Evolutionary conservation across 2,329 filamentous ascomycete genomes (phyloP), one percentile per base, ranked within the genome.

Genomic region (Stagonosporopsis rhizophila): DNA sequence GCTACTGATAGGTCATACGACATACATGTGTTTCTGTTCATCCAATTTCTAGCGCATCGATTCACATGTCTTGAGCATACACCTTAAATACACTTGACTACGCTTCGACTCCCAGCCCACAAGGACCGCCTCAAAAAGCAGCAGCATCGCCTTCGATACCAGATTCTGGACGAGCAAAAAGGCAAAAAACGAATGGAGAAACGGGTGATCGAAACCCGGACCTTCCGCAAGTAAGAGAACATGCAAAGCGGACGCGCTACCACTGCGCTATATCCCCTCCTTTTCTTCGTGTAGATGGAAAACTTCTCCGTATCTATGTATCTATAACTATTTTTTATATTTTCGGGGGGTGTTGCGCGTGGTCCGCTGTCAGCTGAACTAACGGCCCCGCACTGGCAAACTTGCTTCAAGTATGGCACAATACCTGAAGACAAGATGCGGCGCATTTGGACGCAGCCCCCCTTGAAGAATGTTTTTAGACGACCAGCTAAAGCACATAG

Each of bases 171-270:
- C 12, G 28, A 32, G 14, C 30, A 32, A 32, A 32, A 32, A 32
- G 4, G 15, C 3, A 37, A 52, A 54, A 50, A 62, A 52, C 47
- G 35, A 56, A 38, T 70, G 67, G 67, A 70, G 59, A 51, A 42
- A 48, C 56, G 59, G 66, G 63, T 60, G 61, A 67, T 70, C 65
- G 67, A 70, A 70, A 60, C 63, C 67, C 61, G 57, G 68, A 64
- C 68, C 66, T 71, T 60, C 59, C 68, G 68, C 64, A 61, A 30
- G 6, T n/a, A 19, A 14, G 22, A 3, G 34, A 37, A 8, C 7
- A 66, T 71, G 69, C 69, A 70, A 72, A 72, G 69, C 69, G 69
- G 60, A 59, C 69, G 67, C 69, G 66, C 68, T 72, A 69, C 69
- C 68, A 69, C 68, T 71, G 67, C 65, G 67, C 68, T 60, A 69